phyloP scores from a whole-genome alignment of 805 yeast genomes.

The Diddensiella santjacobensis region DNA sequence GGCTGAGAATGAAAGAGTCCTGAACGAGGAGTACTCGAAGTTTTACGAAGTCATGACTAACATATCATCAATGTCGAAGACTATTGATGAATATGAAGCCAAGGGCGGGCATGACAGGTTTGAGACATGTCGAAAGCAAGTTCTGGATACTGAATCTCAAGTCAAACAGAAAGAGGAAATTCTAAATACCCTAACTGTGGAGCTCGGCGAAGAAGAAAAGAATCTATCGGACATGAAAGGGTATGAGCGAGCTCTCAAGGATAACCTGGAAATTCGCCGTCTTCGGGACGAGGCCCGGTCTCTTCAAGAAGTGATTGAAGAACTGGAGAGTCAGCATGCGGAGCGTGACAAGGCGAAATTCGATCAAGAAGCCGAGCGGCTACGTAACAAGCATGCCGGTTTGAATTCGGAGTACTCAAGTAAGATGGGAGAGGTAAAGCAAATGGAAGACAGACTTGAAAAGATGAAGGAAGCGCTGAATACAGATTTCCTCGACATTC shows the following conservation, averaged over 20 bases:
- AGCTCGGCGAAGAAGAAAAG: slow-evolving; percentile 36
- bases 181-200: slow-evolving; percentile 21
- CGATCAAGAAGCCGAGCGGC: slow-evolving; percentile 50
- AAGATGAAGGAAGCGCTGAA: slow-evolving; percentile 55
- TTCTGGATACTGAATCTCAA: slow-evolving; percentile 24
- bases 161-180: slow-evolving; percentile 22
- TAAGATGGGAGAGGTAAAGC: slow-evolving; percentile 80
- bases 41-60: slow-evolving; percentile 10
- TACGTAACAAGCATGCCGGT: slow-evolving; percentile 48
- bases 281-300: slow-evolving; percentile 39
- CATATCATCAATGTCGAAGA: slow-evolving; percentile 3
- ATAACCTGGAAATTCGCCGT: slow-evolving; percentile 57
- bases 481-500: slow-evolving; percentile 69
- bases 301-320: slow-evolving; percentile 39
- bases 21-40: slow-evolving; percentile 5
- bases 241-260: slow-evolving; percentile 58
- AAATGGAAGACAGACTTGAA: slow-evolving; percentile 66
- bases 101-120: slow-evolving; percentile 13
- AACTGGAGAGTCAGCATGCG: slow-evolving; percentile 54
- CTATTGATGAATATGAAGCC: slow-evolving; percentile 15
- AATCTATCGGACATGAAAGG: slow-evolving; percentile 53
- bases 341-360: slow-evolving; percentile 57
- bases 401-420: slow-evolving; percentile 67
- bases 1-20: slow-evolving; percentile 13
- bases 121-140: slow-evolving; percentile 26